These are phyloP conservation scores for Phytophthora pseudosyringae DNA, from an alignment of 352 stramenopile species.

Conservation along the genomic window DNA sequence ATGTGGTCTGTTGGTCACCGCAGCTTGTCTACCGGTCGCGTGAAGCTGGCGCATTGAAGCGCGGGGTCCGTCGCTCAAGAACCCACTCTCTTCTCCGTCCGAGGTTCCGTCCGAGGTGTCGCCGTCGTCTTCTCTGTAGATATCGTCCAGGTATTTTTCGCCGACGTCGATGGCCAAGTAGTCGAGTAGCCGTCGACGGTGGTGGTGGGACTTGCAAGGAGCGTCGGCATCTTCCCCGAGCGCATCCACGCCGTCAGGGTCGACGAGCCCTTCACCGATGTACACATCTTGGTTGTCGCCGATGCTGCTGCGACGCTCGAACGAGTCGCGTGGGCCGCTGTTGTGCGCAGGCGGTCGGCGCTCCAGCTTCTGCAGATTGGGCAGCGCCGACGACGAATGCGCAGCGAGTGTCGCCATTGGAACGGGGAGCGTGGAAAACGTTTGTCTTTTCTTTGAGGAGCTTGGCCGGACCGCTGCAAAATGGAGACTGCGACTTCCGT, in stretches of 20 bases:
- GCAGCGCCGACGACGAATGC: too few species aligned
- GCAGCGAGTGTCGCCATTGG: too few species aligned
- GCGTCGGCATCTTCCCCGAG: conserved; percentile 28
- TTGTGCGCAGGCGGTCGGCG: not conserved
- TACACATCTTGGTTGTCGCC: conserved; percentile 28
- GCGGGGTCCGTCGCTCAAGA: conserved; percentile 1
- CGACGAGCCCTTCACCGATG: conserved; percentile 61
- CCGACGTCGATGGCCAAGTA: conserved; percentile 59
- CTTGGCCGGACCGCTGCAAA: too few species aligned
- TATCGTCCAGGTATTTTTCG: conserved; percentile 59
- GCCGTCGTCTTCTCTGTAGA: conserved; percentile 58
- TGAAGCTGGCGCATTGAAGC: not conserved
- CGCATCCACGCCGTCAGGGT: conserved; percentile 37
- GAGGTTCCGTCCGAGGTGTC: not conserved
- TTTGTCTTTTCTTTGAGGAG: too few species aligned
- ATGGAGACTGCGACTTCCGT: too few species aligned
- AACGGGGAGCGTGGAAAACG: too few species aligned
- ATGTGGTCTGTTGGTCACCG: not conserved
- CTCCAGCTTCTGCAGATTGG: conserved; percentile 1
- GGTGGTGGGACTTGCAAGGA: conserved; percentile 9
- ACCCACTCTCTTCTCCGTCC: not conserved
- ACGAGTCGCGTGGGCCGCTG: not conserved
- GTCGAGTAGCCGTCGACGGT: conserved; percentile 53
- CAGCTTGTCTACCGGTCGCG: not conserved
- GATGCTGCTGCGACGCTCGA: not conserved